Conservation (phyloP, 2,329 filamentous ascomycete species). For the Oidium heveae region DNA sequence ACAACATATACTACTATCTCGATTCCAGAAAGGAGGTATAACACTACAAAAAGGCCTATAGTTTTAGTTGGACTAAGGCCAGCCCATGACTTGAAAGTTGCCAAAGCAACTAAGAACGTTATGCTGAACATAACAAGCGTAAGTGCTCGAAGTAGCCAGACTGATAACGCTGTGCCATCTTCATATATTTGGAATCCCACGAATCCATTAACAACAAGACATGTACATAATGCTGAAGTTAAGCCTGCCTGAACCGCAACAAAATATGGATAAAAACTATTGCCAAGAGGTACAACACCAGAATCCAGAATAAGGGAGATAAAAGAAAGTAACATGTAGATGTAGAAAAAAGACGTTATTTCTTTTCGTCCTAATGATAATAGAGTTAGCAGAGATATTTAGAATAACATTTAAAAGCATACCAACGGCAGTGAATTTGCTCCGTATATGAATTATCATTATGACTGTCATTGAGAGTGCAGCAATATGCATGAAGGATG, state of each 20-base stretch:
- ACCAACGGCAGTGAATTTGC: slow-evolving; percentile 96
- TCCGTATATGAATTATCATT: slow-evolving; percentile 91
- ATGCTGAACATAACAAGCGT: slow-evolving; percentile 66
- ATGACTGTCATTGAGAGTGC: slow-evolving; percentile 81
- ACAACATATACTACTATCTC: slow-evolving; percentile 64
- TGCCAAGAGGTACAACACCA: slow-evolving; percentile 69
- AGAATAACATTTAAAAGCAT: slow-evolving; percentile 15
- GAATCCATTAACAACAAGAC: slow-evolving; percentile 86
- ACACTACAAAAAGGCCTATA: slow-evolving; percentile 65
- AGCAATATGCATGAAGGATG: slow-evolving; percentile 76
- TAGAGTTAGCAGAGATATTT: slow-evolving; percentile 3
- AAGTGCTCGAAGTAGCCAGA: slow-evolving; percentile 70
- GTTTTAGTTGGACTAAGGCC: slow-evolving; percentile 70
- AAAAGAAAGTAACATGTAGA: slow-evolving; percentile 78
- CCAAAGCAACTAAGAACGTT: slow-evolving; percentile 63
- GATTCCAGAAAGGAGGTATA: slow-evolving; percentile 77
- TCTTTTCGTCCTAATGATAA: slow-evolving; percentile 29
- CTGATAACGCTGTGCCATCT: slow-evolving; percentile 75
- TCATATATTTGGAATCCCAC: slow-evolving; percentile 97
- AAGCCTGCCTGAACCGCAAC: slow-evolving; percentile 69
- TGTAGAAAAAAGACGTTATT: slow-evolving; percentile 81
- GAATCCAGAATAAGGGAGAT: slow-evolving; percentile 77
- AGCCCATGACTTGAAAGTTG: slow-evolving; percentile 82
- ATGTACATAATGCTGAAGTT: slow-evolving; percentile 63
- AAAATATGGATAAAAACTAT: slow-evolving; percentile 68